Evolutionary conservation across 2,329 filamentous ascomycete genomes (phyloP).

Genomic region (Neurospora sp.): DNA sequence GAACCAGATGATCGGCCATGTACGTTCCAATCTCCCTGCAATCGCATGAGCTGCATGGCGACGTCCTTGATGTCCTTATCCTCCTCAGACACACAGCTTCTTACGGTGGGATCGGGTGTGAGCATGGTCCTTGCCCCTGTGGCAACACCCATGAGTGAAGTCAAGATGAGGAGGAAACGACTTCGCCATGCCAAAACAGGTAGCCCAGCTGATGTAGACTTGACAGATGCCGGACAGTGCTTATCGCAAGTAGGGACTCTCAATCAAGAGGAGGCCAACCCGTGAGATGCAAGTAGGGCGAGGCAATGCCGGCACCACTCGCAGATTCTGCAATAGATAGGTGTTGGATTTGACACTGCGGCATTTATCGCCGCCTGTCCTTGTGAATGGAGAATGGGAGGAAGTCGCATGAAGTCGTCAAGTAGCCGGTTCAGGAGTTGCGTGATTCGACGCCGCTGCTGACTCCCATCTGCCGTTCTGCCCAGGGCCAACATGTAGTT

Average conservation of each 20-base stretch:
- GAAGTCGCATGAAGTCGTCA: neutral
- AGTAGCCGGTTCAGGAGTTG: neutral
- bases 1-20: too few species aligned
- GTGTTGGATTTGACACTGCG: neutral
- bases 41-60: too few species aligned
- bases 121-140: too few species aligned
- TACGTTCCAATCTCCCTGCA: too few species aligned
- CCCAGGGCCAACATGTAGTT: neutral
- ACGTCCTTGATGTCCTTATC: too few species aligned
- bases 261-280: neutral
- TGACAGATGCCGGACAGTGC: neutral
- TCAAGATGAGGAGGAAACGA: too few species aligned
- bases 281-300: neutral
- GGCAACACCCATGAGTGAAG: too few species aligned
- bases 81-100: too few species aligned
- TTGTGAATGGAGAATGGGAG: neutral
- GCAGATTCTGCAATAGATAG: neutral
- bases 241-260: neutral
- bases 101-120: too few species aligned
- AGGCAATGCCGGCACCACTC: neutral
- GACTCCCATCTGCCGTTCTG: neutral
- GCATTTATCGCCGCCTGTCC: neutral
- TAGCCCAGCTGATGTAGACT: too few species aligned
- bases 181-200: too few species aligned
- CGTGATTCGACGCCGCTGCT: neutral